These are phyloP conservation scores for Rosa hybrid DNA, from an alignment of 331 rosid species.

Conservation along the genomic window DNA sequence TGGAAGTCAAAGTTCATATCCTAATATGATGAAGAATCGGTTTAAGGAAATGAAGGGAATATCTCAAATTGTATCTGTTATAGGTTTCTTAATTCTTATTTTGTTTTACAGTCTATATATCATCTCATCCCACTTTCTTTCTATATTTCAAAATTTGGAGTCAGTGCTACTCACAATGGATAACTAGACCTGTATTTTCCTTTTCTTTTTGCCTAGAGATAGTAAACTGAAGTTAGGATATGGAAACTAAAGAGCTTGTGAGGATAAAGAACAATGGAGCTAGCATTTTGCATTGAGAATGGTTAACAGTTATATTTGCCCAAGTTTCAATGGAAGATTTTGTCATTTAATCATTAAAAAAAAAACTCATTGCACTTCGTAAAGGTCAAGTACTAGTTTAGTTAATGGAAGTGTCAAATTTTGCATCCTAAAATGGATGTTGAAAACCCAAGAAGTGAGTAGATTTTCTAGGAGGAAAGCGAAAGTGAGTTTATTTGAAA, in stretches of 20 bases:
- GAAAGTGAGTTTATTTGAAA: not conserved
- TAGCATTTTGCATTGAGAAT: not conserved
- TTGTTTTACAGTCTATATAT: not conserved
- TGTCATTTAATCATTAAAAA: not conserved
- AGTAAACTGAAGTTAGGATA: not conserved
- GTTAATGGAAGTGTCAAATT: not conserved
- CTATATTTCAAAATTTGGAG: constrained; percentile 7
- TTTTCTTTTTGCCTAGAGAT: not conserved
- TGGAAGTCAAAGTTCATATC: not conserved
- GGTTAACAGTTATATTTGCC: constrained; percentile 5
- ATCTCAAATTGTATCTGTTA: not conserved
- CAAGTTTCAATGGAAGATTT: constrained; percentile 12
- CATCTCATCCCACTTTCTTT: not conserved
- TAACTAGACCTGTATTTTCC: not conserved
- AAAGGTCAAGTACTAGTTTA: not conserved
- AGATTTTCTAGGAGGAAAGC: not conserved
- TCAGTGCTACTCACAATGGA: constrained; percentile 1
- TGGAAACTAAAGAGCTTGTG: not conserved
- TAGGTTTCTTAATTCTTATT: not conserved
- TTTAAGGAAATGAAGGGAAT: not conserved
- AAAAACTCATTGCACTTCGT: not conserved
- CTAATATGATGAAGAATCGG: not conserved
- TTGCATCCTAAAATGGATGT: not conserved
- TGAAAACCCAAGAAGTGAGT: not conserved
- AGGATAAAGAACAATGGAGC: not conserved